phyloP scores from a whole-genome alignment of 1,139 yeast species.

The Suhomyces wounanorum region DNA sequence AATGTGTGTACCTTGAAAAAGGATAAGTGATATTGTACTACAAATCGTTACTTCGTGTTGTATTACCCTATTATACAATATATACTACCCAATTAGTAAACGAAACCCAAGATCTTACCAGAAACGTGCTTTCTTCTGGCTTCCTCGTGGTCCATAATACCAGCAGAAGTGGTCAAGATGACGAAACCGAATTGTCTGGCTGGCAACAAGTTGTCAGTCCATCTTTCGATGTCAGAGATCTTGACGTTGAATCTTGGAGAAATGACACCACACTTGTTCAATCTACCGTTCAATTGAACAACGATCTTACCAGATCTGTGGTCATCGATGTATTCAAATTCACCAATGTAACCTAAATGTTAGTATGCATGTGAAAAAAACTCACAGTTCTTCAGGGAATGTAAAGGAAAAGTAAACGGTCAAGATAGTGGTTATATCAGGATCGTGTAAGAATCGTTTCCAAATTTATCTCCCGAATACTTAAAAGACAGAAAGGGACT shows the following conservation, averaged over 20 bases:
- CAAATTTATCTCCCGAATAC: constrained; percentile 83
- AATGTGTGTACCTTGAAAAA: too few species aligned
- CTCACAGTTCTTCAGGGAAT: constrained; percentile 25
- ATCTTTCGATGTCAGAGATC: constrained; percentile 90
- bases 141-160: constrained; percentile 99
- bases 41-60: neutral
- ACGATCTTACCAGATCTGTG: constrained; percentile 99
- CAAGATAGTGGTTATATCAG: constrained; percentile 35
- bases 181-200: constrained; percentile 99
- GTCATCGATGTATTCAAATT: constrained; percentile 97
- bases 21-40: neutral
- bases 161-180: constrained; percentile 97
- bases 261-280: constrained; percentile 98
- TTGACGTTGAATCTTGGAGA: constrained; percentile 98
- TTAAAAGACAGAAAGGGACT: constrained; percentile 97
- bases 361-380: constrained; percentile 21
- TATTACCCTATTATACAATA: constrained; percentile 12
- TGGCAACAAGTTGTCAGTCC: constrained; percentile 97
- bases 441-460: constrained; percentile 82
- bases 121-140: constrained; percentile 99
- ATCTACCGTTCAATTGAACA: constrained; percentile 95
- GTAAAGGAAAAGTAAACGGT: constrained; percentile 81
- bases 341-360: constrained; percentile 84
- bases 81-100: constrained; percentile 46
- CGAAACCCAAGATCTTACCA: constrained; percentile 96